Percentiles rank a stretch among this genome's conserved stretches.
phyloP scores from a whole-genome alignment of 176 grass and related monocot genomes.

The Juncus effusus region DNA sequence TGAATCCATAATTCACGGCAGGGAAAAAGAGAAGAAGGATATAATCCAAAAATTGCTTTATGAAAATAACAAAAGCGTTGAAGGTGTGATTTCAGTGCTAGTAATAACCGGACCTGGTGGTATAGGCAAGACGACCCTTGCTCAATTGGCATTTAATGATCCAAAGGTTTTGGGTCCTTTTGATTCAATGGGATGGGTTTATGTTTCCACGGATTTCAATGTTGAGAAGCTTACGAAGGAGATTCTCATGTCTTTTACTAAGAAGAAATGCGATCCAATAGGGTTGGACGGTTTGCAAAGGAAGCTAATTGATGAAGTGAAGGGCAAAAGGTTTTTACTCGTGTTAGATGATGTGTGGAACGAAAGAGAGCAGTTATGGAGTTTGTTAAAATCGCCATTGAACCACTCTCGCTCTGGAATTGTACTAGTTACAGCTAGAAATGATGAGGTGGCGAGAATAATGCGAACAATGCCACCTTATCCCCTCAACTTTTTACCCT shows the following conservation, averaged over 20 bases:
- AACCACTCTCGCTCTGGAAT: background rate
- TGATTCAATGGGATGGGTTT: constrained; percentile 32
- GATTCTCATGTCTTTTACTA: constrained; percentile 2
- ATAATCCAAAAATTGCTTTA: background rate
- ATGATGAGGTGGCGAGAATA: constrained; percentile 8
- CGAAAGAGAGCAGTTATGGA: constrained; percentile 24
- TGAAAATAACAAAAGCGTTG: background rate
- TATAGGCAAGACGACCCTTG: constrained; percentile 28
- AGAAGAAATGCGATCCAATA: background rate
- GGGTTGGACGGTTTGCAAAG: background rate
- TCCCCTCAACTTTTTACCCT: background rate
- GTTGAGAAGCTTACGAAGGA: background rate
- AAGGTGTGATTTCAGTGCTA: constrained; percentile 1
- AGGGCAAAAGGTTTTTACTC: constrained; percentile 5
- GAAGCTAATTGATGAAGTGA: background rate
- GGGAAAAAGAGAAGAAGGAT: constrained; percentile 12
- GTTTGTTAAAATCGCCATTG: background rate
- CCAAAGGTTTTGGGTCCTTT: background rate
- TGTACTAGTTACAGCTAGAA: constrained; percentile 33
- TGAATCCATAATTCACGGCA: background rate
- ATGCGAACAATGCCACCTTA: constrained; percentile 20
- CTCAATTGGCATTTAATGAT: constrained; percentile 27
- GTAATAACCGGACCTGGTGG: constrained; percentile 25
- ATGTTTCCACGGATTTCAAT: constrained; percentile 27
- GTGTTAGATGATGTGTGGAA: constrained; percentile 30